Evolutionary conservation across 1,139 yeast species (phyloP).

Genomic region (Debaryomycetaceae sp.): DNA sequence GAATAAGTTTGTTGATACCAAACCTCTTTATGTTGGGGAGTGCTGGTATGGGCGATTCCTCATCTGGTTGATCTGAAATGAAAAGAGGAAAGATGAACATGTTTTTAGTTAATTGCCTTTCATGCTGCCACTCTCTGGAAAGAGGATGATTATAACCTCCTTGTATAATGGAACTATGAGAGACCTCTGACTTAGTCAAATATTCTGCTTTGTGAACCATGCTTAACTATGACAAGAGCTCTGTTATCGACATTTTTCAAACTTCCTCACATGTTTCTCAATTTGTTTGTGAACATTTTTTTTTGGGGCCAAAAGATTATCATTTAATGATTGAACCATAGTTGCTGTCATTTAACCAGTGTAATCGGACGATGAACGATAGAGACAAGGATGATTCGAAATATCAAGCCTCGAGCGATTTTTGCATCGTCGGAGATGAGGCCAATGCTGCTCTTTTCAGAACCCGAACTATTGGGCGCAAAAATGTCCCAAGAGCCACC

Average conservation of each 20-base stretch:
- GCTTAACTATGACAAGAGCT: background rate
- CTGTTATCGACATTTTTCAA: background rate
- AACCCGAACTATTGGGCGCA: background rate
- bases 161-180: conserved; percentile 75
- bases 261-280: background rate
- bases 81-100: conserved; percentile 95
- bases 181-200: conserved; percentile 53
- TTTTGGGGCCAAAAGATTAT: background rate
- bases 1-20: conserved; percentile 77
- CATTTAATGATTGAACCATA: background rate
- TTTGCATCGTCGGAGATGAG: background rate
- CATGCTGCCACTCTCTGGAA: conserved; percentile 87
- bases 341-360: background rate
- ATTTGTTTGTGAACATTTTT: background rate
- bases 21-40: conserved; percentile 85
- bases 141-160: conserved; percentile 95
- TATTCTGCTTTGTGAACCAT: conserved; percentile 68
- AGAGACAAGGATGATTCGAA: background rate
- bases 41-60: conserved; percentile 67
- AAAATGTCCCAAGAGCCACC: background rate
- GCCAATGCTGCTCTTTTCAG: background rate
- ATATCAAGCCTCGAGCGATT: background rate
- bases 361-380: background rate
- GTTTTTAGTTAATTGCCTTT: conserved; percentile 74
- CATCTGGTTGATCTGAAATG: conserved; percentile 78